A percentile compares a stretch with the other conserved stretches of the same genome.
Evolutionary conservation across 2,329 filamentous ascomycete genomes (phyloP).

Genomic region (Furcasterigmium sp.): DNA sequence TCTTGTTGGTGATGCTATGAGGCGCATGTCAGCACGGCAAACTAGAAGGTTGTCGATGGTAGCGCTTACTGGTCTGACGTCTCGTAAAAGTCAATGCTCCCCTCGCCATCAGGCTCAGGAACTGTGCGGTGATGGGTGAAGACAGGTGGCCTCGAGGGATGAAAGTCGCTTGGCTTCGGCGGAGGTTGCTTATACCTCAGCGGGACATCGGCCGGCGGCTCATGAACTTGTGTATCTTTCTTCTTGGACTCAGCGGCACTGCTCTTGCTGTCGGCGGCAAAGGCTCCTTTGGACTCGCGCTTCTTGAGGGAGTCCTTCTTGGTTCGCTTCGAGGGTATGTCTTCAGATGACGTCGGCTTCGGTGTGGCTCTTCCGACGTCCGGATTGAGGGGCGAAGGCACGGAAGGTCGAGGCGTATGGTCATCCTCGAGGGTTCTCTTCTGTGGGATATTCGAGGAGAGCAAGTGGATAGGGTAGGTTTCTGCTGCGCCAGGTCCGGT

Average conservation of each 20-base stretch:
- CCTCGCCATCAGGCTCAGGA: constrained; percentile 37
- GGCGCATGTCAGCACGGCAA: constrained; percentile 2
- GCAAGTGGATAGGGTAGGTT: constrained; percentile 29
- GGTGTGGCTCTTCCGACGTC: constrained; percentile 39
- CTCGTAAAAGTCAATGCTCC: constrained; percentile 54
- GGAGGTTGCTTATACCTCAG: constrained; percentile 60
- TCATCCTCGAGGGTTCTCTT: constrained; percentile 65
- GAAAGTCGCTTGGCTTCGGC: constrained; percentile 57
- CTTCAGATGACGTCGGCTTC: constrained; percentile 24
- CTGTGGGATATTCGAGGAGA: constrained; percentile 50
- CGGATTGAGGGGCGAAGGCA: constrained; percentile 72
- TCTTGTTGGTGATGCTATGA: constrained; percentile 56
- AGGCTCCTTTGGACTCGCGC: constrained; percentile 54
- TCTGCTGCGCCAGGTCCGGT: constrained; percentile 17
- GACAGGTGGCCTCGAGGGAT: constrained; percentile 50
- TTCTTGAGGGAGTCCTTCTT: constrained; percentile 68
- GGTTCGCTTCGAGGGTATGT: constrained; percentile 32
- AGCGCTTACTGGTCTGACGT: constrained; percentile 57
- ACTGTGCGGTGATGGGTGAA: constrained; percentile 52
- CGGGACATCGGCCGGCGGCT: constrained; percentile 40
- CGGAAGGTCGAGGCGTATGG: constrained; percentile 53
- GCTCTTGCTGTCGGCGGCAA: constrained; percentile 42
- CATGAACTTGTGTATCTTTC: constrained; percentile 16
- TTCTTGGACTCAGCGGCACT: constrained; percentile 53
- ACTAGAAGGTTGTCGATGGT: neutral